Percentiles rank a stretch among this genome's conserved stretches.
Conservation (phyloP, 306 rosid species). For the Lithocarpus polystachyus region DNA sequence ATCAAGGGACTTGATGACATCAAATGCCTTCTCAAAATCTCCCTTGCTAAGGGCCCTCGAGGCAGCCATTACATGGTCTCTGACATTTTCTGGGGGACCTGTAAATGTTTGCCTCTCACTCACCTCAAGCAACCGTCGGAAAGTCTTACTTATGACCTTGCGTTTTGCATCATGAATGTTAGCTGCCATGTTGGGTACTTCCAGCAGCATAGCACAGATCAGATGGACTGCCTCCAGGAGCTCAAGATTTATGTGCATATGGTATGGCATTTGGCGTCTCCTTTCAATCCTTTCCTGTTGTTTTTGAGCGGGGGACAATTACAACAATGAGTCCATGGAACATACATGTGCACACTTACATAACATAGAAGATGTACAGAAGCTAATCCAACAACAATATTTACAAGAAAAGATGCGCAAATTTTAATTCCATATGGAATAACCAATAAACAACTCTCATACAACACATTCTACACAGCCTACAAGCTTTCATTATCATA, state of each 20-base stretch:
- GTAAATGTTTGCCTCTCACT: conserved; percentile 87
- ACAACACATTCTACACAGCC: neutral
- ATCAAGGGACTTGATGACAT: conserved; percentile 66
- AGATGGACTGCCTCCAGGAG: conserved; percentile 89
- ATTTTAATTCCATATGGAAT: neutral
- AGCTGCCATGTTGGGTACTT: conserved; percentile 94
- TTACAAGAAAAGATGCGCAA: neutral
- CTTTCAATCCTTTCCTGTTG: conserved; percentile 93
- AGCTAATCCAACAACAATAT: neutral
- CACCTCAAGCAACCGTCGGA: conserved; percentile 72
- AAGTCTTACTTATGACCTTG: conserved; percentile 72
- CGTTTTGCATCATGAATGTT: conserved; percentile 76
- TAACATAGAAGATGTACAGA: neutral
- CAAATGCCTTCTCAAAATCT: conserved; percentile 68
- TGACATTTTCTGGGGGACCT: conserved; percentile 91
- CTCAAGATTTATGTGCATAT: conserved; percentile 98
- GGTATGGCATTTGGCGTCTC: conserved; percentile 98
- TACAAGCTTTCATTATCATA: neutral
- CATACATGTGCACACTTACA: neutral
- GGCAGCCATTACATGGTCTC: conserved; percentile 95
- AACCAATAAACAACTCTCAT: neutral
- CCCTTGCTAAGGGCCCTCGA: conserved; percentile 75
- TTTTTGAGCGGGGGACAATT: neutral
- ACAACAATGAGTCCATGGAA: neutral
- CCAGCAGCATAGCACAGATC: conserved; percentile 90